A percentile compares a stretch with the other conserved stretches of the same genome.
Conservation (phyloP, 495 filamentous ascomycete genomes). For the Aspergillus coremiiformis region DNA sequence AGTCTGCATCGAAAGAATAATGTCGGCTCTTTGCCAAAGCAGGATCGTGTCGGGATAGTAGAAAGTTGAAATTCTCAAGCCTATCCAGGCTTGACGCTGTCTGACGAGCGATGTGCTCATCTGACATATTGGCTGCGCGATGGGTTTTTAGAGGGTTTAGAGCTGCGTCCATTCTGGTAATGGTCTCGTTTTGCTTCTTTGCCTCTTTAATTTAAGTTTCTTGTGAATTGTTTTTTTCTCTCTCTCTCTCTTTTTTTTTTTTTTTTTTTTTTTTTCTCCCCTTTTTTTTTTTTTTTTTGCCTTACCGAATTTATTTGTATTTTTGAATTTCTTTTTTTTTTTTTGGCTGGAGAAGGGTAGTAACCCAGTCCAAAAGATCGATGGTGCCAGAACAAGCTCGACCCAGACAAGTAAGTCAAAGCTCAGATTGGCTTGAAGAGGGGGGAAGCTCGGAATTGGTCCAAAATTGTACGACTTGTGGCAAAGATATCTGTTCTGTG, state of each 20-base stretch:
- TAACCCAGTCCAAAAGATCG: conserved; percentile 5
- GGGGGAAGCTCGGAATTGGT: conserved; percentile 6
- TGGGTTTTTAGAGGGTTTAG: conserved; percentile 11
- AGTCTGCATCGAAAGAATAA: conserved; percentile 40
- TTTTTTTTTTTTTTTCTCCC: conserved; percentile 9
- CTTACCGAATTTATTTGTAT: not conserved
- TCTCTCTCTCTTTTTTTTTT: conserved; percentile 8
- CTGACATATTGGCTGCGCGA: conserved; percentile 31
- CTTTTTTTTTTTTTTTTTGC: conserved; percentile 1
- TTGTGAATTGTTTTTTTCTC: conserved; percentile 10
- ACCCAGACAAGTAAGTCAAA: conserved; percentile 7
- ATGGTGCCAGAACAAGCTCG: conserved; percentile 9
- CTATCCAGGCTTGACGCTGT: conserved; percentile 29
- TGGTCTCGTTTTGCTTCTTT: conserved; percentile 2
- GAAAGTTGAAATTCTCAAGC: conserved; percentile 40
- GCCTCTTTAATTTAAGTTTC: conserved; percentile 10
- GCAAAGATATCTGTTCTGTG: conserved; percentile 17
- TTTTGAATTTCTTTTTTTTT: not conserved
- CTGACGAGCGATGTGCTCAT: conserved; percentile 29
- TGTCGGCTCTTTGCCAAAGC: conserved; percentile 29
- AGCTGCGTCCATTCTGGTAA: conserved; percentile 2
- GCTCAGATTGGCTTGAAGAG: conserved; percentile 23
- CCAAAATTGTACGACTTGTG: conserved; percentile 14
- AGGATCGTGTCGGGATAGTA: conserved; percentile 35
- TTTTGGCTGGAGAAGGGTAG: conserved; percentile 6